phyloP scores from a whole-genome alignment of 192 early-diverging fungal species.

The Coemansia javaensis region DNA sequence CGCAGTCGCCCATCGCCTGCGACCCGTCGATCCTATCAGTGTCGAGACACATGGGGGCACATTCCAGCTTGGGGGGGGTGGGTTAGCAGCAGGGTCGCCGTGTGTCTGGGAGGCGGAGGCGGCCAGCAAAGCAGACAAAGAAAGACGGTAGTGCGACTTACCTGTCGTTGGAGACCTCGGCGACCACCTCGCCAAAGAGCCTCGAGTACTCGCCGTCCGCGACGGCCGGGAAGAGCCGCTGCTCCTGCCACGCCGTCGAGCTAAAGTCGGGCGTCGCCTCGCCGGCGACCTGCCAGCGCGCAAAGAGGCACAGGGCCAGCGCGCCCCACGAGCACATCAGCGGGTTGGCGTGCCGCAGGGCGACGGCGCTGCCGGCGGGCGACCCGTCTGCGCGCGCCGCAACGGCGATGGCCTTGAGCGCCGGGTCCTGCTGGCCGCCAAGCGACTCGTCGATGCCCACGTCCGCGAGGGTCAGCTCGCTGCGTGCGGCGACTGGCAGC shows the following conservation, averaged over 20 bases:
- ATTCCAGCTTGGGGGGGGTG: not conserved
- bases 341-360: slow-evolving; percentile 34
- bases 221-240: slow-evolving; percentile 24
- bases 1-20: slow-evolving; percentile 30
- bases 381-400: not conserved
- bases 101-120: no score
- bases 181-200: slow-evolving; percentile 2
- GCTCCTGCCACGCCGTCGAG: slow-evolving; percentile 30
- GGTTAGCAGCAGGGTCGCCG: no score
- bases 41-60: no score
- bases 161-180: slow-evolving; percentile 38
- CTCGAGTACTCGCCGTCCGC: slow-evolving; percentile 3
- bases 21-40: slow-evolving; percentile 35
- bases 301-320: slow-evolving; percentile 33
- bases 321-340: slow-evolving; percentile 39
- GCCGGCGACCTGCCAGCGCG: slow-evolving; percentile 32
- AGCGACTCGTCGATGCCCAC: slow-evolving; percentile 24
- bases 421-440: not conserved
- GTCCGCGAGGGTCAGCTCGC: slow-evolving; percentile 31
- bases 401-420: not conserved
- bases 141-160: slow-evolving; percentile 20
- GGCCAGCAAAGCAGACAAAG: not conserved
- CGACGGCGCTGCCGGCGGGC: not conserved
- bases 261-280: slow-evolving; percentile 37
- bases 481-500: slow-evolving; percentile 19